Percentiles rank a stretch among this genome's conserved stretches.
phyloP scores from a whole-genome alignment of 2,329 filamentous ascomycete species.

The Helotiales sp. region DNA sequence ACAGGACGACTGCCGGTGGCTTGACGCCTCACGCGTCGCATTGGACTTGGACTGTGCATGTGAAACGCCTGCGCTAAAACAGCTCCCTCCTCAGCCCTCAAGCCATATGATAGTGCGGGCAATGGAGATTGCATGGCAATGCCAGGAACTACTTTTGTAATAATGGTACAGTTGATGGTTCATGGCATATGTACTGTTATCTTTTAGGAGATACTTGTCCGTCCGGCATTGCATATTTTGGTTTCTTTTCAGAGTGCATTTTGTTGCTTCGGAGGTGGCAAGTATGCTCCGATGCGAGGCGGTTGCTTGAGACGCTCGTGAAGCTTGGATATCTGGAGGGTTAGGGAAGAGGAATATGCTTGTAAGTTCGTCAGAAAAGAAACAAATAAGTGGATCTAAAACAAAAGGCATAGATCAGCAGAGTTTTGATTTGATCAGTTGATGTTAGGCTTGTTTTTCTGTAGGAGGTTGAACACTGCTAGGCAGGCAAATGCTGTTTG shows the following conservation, averaged over 20 bases:
- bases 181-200: neutral
- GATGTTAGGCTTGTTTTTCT: neutral
- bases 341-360: neutral
- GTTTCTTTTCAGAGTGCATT: neutral
- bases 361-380: neutral
- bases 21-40: neutral
- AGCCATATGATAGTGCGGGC: too few relatives aligned
- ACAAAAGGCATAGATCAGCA: neutral
- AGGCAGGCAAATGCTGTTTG: too few relatives aligned
- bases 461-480: too few relatives aligned
- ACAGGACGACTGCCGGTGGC: neutral
- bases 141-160: conserved; percentile 6
- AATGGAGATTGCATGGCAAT: neutral
- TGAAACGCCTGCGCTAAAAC: conserved; percentile 20
- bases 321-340: neutral
- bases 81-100: too few relatives aligned
- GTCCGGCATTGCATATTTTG: neutral
- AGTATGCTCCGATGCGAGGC: neutral
- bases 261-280: too few relatives aligned
- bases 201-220: neutral
- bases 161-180: neutral
- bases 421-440: conserved; percentile 4
- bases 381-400: neutral
- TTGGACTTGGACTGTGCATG: conserved; percentile 2
- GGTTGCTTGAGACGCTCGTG: neutral